Base-by-base conservation (phyloP, 148 eudicot genomes). In the Fagopyrum tataricum region DNA sequence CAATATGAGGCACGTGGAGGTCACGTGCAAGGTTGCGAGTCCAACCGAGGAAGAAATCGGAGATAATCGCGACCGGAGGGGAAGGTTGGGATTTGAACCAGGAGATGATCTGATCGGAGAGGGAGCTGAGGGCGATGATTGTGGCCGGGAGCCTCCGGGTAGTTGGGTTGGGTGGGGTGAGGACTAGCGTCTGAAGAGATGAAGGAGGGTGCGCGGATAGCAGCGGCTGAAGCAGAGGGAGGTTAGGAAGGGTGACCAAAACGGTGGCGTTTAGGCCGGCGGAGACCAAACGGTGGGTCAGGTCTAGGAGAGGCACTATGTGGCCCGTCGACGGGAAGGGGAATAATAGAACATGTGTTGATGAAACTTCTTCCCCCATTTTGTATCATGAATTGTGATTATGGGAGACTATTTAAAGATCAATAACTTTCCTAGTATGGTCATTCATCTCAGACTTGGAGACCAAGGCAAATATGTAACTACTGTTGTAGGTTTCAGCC, bases 41-140 rank as follows among this genome's bases (percentile, higher is more conserved):
- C 86, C 84, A 84, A 2, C 84, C 84, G 5, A 72, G 47, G 13
- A 84, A 84, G 31, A 84, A 6, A 67, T 84, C 86, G 7, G 84
- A 81, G 48, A 84, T 70, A 18, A 84, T n/a, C 5, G 80, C 82
- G 6, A 49, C 58, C 5, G 86, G 84, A 8, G 84, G 82, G 2
- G 68, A 41, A 0, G 78, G 69, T 44, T 76, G 84, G 26, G 86
- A 78, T 10, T 47, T 8, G 77, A 78, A 78, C 86, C 84, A 84
- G 5, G 4, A 64, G 42, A 72, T 39, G 31, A 84, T 77, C 31
- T 72, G 71, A 9, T 51, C 61, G 6, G 44, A 40, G 24, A 80
- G 80, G 13, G 69, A 55, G 31, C 48, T 72, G 55, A 76, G 72
- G 9, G 41, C 70, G 55, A 1, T 81, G 81, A 15, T 71, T 62